Percentiles rank a stretch among this genome's conserved stretches.
These are phyloP conservation scores for Paramecium sexaurelia DNA, from an alignment of 73 alveolate species.

Conservation along the genomic window DNA sequence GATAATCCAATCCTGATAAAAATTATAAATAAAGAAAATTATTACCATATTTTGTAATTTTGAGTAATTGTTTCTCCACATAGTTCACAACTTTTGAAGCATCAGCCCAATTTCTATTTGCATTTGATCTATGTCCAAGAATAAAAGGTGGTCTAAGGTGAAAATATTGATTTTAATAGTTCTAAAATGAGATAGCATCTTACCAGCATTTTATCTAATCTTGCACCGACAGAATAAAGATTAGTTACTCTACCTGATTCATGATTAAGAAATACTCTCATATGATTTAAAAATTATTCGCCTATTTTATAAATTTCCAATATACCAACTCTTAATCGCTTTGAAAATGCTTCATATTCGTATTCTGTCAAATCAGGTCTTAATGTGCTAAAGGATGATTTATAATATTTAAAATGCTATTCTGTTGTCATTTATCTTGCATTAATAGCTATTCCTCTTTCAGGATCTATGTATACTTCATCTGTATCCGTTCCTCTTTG, in stretches of 20 bases:
- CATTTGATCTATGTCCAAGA: slow-evolving; percentile 37
- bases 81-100: slow-evolving; percentile 33
- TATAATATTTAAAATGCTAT: slow-evolving; percentile 17
- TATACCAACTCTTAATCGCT: slow-evolving; percentile 13
- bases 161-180: background rate
- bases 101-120: slow-evolving; percentile 49
- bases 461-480: slow-evolving; percentile 54
- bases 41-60: slow-evolving; percentile 45
- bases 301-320: background rate
- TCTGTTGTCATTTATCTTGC: slow-evolving; percentile 8
- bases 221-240: background rate
- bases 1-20: slow-evolving; percentile 32
- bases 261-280: background rate
- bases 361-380: slow-evolving; percentile 55
- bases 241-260: background rate
- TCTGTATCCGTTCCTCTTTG: background rate
- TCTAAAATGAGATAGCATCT: background rate
- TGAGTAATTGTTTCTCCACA: background rate
- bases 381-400: background rate
- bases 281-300: slow-evolving; percentile 1
- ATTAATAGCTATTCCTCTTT: slow-evolving; percentile 40
- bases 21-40: background rate
- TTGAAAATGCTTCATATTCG: slow-evolving; percentile 20
- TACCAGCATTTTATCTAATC: background rate
- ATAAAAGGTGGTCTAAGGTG: slow-evolving; percentile 12